phyloP scores from a whole-genome alignment of 352 stramenopile species.

The Phytopythium helicoides region DNA sequence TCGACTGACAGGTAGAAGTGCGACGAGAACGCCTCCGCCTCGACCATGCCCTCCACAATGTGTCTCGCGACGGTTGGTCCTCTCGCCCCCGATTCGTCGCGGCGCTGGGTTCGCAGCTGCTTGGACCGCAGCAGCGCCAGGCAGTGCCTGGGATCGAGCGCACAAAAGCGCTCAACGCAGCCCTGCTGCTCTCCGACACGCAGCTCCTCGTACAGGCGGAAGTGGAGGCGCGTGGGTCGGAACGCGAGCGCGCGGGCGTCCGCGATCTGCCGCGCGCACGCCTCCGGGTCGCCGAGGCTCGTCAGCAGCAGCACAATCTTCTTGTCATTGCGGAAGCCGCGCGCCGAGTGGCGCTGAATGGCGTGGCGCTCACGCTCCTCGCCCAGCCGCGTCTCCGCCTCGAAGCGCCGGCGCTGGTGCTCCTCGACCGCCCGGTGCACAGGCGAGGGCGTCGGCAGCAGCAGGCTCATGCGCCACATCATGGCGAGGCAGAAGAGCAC shows the following conservation, averaged over 20 bases:
- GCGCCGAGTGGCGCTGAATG: conserved; percentile 7
- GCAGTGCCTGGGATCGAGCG: conserved; percentile 42
- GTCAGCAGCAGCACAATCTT: conserved; percentile 74
- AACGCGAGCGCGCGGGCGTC: conserved; percentile 41
- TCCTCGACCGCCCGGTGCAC: conserved; percentile 20
- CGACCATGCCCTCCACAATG: conserved; percentile 65
- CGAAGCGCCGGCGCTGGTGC: conserved; percentile 13
- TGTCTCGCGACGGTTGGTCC: conserved; percentile 52
- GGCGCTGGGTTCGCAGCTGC: conserved; percentile 47
- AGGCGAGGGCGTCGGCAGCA: conserved; percentile 25
- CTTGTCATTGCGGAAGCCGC: conserved; percentile 67
- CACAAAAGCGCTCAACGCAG: conserved; percentile 64
- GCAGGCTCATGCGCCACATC: conserved; percentile 39
- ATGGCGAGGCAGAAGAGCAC: conserved; percentile 36
- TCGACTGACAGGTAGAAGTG: conserved; percentile 83
- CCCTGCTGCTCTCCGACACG: conserved; percentile 51
- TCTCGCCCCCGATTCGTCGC: conserved; percentile 57
- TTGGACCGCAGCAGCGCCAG: conserved; percentile 38
- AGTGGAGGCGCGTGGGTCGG: conserved; percentile 43
- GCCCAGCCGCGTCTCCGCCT: conserved; percentile 12
- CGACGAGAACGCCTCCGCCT: conserved; percentile 19
- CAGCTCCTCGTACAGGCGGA: conserved; percentile 76
- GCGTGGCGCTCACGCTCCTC: conserved; percentile 12
- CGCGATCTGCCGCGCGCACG: conserved; percentile 53
- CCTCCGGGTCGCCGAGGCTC: conserved; percentile 53